Conservation (phyloP, 495 filamentous ascomycete genomes). For the Penicillium robsamsonii region DNA sequence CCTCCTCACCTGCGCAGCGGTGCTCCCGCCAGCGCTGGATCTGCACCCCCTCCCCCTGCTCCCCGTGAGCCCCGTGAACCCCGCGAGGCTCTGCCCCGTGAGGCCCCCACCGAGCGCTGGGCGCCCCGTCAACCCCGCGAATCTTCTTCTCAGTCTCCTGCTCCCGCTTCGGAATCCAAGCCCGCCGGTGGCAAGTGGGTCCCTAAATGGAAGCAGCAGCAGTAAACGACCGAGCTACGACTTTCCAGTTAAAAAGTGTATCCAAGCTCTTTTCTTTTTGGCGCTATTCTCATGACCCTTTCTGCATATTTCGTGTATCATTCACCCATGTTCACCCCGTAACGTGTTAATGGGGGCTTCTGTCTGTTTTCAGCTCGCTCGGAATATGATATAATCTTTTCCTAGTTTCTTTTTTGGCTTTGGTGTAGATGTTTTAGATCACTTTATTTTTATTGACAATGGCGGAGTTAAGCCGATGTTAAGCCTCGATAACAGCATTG, state of each 20-base stretch:
- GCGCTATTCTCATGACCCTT: constrained; percentile 32
- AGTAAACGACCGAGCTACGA: constrained; percentile 30
- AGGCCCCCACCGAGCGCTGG: constrained; percentile 32
- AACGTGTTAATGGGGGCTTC: constrained; percentile 14
- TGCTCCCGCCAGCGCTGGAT: constrained; percentile 29
- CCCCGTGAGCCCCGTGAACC: constrained; percentile 35
- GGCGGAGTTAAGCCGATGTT: background rate
- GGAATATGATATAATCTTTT: constrained; percentile 18
- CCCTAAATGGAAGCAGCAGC: constrained; percentile 45
- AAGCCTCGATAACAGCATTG: background rate
- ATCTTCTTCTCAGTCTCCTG: constrained; percentile 12
- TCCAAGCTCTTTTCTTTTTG: constrained; percentile 28
- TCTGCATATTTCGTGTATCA: constrained; percentile 35
- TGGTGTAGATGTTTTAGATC: background rate
- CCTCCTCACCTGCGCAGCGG: constrained; percentile 49
- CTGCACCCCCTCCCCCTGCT: constrained; percentile 32
- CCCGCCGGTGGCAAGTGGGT: constrained; percentile 40
- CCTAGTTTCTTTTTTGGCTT: background rate
- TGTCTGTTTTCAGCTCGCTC: constrained; percentile 17
- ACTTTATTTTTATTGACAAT: background rate
- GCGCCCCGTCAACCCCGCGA: constrained; percentile 25
- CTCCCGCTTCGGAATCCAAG: constrained; percentile 34
- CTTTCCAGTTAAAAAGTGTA: constrained; percentile 28
- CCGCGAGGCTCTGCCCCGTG: constrained; percentile 34
- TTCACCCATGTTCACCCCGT: constrained; percentile 19